Evolutionary conservation across 2,329 filamentous ascomycete species (phyloP).

Genomic region (Aspergillus costaricaensis): DNA sequence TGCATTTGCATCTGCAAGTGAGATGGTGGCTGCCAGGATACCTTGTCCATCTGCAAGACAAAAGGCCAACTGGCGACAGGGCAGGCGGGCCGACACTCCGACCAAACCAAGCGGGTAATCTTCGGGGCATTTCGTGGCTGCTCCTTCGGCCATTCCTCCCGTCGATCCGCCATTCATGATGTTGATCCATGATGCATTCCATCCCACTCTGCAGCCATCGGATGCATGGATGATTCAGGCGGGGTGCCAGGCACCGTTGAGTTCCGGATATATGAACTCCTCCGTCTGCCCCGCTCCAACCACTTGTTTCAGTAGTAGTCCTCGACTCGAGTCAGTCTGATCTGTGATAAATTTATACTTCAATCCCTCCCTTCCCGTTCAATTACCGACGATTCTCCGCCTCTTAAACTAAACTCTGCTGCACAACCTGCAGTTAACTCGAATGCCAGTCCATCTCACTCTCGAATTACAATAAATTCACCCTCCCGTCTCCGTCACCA

Average conservation of each 20-base stretch:
- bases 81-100: slow-evolving; percentile 25
- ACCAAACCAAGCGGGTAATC: slow-evolving; percentile 26
- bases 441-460: no score
- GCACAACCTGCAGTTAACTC: no score
- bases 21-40: background rate
- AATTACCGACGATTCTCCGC: no score
- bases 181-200: background rate
- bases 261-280: background rate
- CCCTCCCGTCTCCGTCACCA: slow-evolving; percentile 17
- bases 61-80: background rate
- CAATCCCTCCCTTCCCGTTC: background rate
- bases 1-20: background rate
- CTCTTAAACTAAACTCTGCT: no score
- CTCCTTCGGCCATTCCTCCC: slow-evolving; percentile 3
- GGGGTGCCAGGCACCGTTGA: no score
- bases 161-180: slow-evolving; percentile 1
- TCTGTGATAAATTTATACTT: background rate
- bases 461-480: background rate
- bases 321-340: no score
- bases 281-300: background rate
- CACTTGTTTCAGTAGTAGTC: background rate
- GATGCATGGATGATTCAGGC: background rate
- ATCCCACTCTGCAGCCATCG: background rate
- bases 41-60: background rate
- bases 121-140: slow-evolving; percentile 20